phyloP scores from a whole-genome alignment of 306 rosid species.

The Cucurbita moschata region DNA sequence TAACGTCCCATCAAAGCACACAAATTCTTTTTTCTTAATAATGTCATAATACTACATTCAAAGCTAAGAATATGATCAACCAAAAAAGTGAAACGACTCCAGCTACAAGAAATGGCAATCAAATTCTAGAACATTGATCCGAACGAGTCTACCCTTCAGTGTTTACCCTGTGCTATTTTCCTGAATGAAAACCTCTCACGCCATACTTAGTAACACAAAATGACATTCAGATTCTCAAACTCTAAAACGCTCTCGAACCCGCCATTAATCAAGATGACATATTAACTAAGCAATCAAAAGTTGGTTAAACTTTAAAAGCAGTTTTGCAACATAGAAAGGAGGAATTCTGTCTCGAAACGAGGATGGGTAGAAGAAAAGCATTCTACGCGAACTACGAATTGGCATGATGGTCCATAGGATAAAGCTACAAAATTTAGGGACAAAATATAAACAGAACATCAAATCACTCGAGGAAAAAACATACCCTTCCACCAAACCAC shows the following conservation, averaged over 20 bases:
- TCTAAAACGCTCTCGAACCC: not conserved
- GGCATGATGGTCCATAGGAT: not conserved
- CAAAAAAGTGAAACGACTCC: not conserved
- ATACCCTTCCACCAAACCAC: not conserved
- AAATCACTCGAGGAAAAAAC: not conserved
- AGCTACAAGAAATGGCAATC: not conserved
- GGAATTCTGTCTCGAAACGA: not conserved
- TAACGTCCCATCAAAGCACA: not conserved
- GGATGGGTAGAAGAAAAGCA: not conserved
- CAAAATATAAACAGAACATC: not conserved
- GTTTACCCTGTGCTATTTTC: not conserved
- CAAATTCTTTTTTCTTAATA: not conserved
- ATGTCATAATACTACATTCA: not conserved
- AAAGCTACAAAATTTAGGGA: not conserved
- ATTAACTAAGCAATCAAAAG: not conserved
- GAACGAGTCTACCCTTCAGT: not conserved
- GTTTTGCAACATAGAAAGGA: not conserved
- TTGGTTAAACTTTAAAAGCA: not conserved
- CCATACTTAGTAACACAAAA: not conserved
- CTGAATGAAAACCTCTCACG: not conserved
- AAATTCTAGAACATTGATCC: not conserved
- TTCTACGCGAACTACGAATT: not conserved
- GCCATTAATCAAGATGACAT: not conserved
- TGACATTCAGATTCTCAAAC: not conserved
- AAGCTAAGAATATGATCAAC: not conserved